Conservation (phyloP, 1,284 basidiomycete species). For the Cerioporus squamosus region DNA sequence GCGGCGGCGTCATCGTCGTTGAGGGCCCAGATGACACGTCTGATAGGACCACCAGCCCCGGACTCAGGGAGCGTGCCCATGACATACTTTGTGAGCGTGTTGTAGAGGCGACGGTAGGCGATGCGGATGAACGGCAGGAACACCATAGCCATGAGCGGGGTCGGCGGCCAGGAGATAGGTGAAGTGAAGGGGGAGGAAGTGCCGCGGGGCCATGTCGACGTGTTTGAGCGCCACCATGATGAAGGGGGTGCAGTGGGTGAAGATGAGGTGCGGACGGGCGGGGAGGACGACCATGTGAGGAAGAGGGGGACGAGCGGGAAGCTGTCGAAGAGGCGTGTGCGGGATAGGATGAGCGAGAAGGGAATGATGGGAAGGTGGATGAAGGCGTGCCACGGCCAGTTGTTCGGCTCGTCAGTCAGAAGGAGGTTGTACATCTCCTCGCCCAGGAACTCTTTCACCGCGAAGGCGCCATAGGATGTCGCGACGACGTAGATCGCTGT, state of each 20-base stretch:
- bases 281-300: slow-evolving; percentile 65
- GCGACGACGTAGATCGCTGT: slow-evolving; percentile 65
- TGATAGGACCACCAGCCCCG: slow-evolving; percentile 19
- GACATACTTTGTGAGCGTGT: slow-evolving; percentile 48
- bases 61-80: slow-evolving; percentile 42
- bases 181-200: slow-evolving; percentile 1
- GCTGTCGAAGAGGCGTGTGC: slow-evolving; percentile 52
- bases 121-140: slow-evolving; percentile 53
- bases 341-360: slow-evolving; percentile 57
- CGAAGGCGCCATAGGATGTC: slow-evolving; percentile 74
- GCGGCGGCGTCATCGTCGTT: slow-evolving; percentile 51
- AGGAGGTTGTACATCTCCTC: slow-evolving; percentile 63
- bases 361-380: slow-evolving; percentile 72
- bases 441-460: slow-evolving; percentile 71
- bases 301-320: slow-evolving; percentile 60
- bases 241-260: background rate
- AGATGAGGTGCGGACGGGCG: slow-evolving; percentile 39
- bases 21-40: slow-evolving; percentile 38
- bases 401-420: slow-evolving; percentile 63
- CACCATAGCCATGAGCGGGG: slow-evolving; percentile 60
- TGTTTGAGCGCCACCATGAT: background rate
- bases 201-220: slow-evolving; percentile 1
- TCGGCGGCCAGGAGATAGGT: slow-evolving; percentile 60
- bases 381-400: slow-evolving; percentile 74
- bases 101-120: slow-evolving; percentile 50